Conservation (phyloP, 129 eudicot species). For the Lactuca saligna region DNA sequence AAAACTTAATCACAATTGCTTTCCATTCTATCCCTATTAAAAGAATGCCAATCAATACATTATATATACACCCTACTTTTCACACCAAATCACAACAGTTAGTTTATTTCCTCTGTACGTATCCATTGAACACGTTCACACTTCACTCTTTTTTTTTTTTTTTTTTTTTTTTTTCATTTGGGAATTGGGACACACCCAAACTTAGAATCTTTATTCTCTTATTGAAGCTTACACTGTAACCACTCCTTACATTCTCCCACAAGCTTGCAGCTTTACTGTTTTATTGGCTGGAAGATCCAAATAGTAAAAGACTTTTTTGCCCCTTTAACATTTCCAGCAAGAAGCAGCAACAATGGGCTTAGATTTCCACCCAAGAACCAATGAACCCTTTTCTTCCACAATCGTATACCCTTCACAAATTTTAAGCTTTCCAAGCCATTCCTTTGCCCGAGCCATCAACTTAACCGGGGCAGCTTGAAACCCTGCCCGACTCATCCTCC, state of each 20-base stretch:
- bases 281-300: constrained; percentile 28
- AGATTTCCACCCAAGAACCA: constrained; percentile 60
- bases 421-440: constrained; percentile 39
- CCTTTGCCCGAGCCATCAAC: constrained; percentile 33
- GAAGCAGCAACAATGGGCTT: constrained; percentile 59
- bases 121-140: constrained; percentile 6
- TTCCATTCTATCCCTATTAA: constrained; percentile 10
- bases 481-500: constrained; percentile 64
- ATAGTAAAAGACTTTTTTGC: neutral
- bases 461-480: constrained; percentile 46
- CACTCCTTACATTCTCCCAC: constrained; percentile 12
- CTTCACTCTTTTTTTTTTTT: neutral
- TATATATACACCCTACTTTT: constrained; percentile 18
- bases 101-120: constrained; percentile 27
- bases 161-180: neutral
- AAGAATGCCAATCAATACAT: constrained; percentile 21
- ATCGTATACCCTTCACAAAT: constrained; percentile 49
- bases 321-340: constrained; percentile 48
- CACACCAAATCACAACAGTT: constrained; percentile 19
- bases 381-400: constrained; percentile 51
- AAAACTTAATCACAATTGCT: constrained; percentile 15
- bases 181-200: neutral
- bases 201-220: constrained; percentile 22
- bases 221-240: constrained; percentile 23
- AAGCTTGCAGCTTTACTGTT: constrained; percentile 19